These are phyloP conservation scores for Calonectria ilicicola DNA, from an alignment of 2,329 filamentous ascomycete genomes.

Conservation along the genomic window DNA sequence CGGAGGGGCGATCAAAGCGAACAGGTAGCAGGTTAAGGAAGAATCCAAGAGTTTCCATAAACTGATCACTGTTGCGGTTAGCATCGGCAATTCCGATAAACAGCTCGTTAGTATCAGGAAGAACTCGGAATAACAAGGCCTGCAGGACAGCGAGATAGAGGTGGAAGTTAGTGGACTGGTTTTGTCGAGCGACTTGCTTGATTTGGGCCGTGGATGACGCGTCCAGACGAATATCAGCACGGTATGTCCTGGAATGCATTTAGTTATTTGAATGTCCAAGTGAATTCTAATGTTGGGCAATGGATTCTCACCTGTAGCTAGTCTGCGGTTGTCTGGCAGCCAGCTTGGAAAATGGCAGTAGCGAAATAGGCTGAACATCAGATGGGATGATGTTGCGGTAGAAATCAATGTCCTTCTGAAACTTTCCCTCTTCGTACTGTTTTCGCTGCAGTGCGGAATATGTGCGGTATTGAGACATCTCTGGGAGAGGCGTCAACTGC, in stretches of 20 bases:
- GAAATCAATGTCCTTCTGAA: not conserved
- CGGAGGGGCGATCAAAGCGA: constrained; percentile 16
- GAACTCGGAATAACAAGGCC: constrained; percentile 31
- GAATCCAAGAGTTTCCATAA: not conserved
- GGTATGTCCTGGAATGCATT: not conserved
- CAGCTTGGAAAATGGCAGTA: not conserved
- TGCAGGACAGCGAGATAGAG: constrained; percentile 36
- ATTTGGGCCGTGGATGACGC: not conserved
- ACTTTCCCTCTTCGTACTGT: not conserved
- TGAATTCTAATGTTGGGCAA: too few species aligned
- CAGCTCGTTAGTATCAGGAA: not conserved
- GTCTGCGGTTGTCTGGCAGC: not conserved
- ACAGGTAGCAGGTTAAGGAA: constrained; percentile 4
- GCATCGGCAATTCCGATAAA: not conserved
- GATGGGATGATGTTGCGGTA: not conserved
- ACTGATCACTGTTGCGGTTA: not conserved
- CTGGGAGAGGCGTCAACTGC: not conserved
- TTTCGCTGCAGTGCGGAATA: not conserved
- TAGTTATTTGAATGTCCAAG: too few species aligned
- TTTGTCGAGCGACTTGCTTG: not conserved
- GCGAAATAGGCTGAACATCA: not conserved
- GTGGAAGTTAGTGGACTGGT: not conserved
- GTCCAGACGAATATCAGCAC: not conserved
- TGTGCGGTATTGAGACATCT: not conserved
- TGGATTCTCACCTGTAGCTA: not conserved